Conservation (phyloP, 1,284 basidiomycete species). For the Moniliella sp. region DNA sequence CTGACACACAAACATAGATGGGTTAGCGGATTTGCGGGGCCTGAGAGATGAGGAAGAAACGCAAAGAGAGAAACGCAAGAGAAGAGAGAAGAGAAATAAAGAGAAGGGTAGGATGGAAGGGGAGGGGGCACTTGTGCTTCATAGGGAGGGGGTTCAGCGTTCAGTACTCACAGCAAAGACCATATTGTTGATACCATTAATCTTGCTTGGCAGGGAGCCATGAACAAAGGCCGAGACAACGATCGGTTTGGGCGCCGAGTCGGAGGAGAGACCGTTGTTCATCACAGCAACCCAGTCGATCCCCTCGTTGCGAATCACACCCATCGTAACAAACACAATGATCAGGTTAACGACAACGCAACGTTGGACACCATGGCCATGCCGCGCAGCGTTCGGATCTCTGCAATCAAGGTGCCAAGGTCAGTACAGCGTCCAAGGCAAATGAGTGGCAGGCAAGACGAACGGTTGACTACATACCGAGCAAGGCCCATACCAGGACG, state of each 20-base stretch:
- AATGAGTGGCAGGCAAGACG: too few species aligned
- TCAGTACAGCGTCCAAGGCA: too few species aligned
- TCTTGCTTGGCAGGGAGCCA: constrained; percentile 37
- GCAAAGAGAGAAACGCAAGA: constrained; percentile 36
- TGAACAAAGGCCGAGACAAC: constrained; percentile 37
- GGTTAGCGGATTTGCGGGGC: too few species aligned
- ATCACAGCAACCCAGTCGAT: constrained; percentile 43
- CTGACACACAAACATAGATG: not conserved
- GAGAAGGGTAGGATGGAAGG: not conserved
- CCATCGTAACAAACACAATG: constrained; percentile 43
- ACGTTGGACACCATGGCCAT: constrained; percentile 10
- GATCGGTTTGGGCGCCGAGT: constrained; percentile 37
- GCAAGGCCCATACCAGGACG: constrained; percentile 42
- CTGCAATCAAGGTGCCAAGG: too few species aligned
- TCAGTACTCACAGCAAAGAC: too few species aligned
- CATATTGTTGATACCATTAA: constrained; percentile 47
- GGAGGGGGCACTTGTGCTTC: not conserved
- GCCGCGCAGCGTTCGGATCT: constrained; percentile 16
- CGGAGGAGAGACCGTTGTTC: constrained; percentile 6
- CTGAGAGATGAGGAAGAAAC: not conserved
- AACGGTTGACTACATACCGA: constrained; percentile 16
- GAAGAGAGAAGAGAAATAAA: too few species aligned
- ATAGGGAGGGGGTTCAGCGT: not conserved
- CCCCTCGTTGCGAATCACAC: constrained; percentile 39
- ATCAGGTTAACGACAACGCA: constrained; percentile 21